Base-by-base conservation (phyloP, 2,329 filamentous ascomycete species). In the Penicillium griseofulvum region DNA sequence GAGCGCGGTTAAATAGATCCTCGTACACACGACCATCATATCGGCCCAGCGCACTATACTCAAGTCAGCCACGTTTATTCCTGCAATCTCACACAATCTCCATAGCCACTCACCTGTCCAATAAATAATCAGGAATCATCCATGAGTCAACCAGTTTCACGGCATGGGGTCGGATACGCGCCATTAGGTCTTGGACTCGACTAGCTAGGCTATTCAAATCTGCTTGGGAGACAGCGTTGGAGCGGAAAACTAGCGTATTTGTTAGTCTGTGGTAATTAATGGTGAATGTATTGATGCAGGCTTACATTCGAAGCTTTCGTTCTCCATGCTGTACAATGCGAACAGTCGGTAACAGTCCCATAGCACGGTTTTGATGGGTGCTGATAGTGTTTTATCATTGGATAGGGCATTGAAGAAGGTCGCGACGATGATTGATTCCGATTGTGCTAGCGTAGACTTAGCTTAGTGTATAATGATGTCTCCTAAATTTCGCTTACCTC, bases 21-120 rank as follows among this genome's bases (percentile, higher is more conserved):
- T 83, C 81, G 59, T 83, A 83, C 7, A 82, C 80, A 48, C 74
- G 77, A 2, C 81, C 80, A 63, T 83, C 80, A 53, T 73, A 78
- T 41, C 79, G 68, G 0, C 80, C 80, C 37, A 83, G 64, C 6
- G 80, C 78, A 64, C 78, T 81, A 48, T 54, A 34, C 19, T 16
- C 1, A 17, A 26, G 28, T 50, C 28, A 19, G 28, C 6, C 16
- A 37, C 16, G 11, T 10, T 2, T 36, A 9, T 11, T 17, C n/a
- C 6, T 28, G 16, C 3, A 5, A 5, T 38, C 2, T 28, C 12
- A 10, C 14, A 4, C 7, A n/a, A 26, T 4, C 19, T 12, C 14
- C 14, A n/a, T 26, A n/a, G 4, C 1, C 37, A 59, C 28, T 28
- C 57, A 71, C 68, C 68, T 71, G 50, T 82, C 76, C 0, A 82